Conservation (phyloP, 768 basidiomycete species). For the Pisolithus microcarpus region DNA sequence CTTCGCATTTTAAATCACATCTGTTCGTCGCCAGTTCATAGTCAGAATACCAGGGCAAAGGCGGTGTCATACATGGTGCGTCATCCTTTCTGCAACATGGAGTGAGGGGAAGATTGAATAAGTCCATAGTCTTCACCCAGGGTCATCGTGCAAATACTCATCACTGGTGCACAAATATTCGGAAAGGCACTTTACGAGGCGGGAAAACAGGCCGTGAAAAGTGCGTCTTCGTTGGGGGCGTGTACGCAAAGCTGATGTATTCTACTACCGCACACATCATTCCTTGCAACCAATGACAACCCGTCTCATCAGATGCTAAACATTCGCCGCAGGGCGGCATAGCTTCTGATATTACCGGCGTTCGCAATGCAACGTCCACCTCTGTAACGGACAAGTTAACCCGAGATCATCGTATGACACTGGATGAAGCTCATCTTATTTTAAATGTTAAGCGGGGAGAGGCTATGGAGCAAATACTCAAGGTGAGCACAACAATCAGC, state of each 20-base stretch:
- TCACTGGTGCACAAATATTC: constrained; percentile 73
- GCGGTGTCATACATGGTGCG: not conserved
- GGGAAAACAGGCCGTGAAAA: constrained; percentile 86
- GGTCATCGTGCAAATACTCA: constrained; percentile 69
- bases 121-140: constrained; percentile 63
- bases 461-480: constrained; percentile 56
- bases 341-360: constrained; percentile 65
- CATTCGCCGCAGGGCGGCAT: constrained; percentile 63
- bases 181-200: constrained; percentile 91
- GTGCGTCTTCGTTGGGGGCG: constrained; percentile 40
- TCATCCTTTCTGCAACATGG: not conserved
- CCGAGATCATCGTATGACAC: constrained; percentile 81
- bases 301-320: constrained; percentile 66
- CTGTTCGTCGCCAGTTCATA: no score
- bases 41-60: not conserved
- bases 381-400: constrained; percentile 77
- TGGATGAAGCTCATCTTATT: constrained; percentile 92
- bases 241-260: not conserved
- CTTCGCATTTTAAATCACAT: no score
- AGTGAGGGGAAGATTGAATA: not conserved
- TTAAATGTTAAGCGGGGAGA: constrained; percentile 80
- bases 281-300: not conserved
- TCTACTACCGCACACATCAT: not conserved
- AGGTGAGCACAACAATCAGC: constrained; percentile 40
- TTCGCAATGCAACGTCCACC: constrained; percentile 66